Evolutionary conservation across 2,329 filamentous ascomycete genomes (phyloP).

Genomic region (Talaromyces rugulosus): DNA sequence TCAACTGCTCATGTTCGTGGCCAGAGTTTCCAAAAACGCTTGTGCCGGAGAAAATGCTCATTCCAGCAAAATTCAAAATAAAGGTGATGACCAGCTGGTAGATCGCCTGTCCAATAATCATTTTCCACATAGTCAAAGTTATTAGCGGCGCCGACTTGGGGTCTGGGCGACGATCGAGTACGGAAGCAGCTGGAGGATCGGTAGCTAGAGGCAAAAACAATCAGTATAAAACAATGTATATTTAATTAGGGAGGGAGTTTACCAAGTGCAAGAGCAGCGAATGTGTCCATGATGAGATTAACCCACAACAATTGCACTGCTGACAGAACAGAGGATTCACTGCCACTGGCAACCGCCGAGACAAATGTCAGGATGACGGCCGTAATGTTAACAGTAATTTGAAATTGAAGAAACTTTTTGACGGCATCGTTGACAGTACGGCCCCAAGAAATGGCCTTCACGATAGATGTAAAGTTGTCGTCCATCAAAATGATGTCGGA

Average conservation of each 20-base stretch:
- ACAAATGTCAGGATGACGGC: slow-evolving; percentile 63
- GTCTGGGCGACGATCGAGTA: slow-evolving; percentile 52
- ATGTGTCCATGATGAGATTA: slow-evolving; percentile 67
- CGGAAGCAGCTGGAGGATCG: slow-evolving; percentile 55
- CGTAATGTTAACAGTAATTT: slow-evolving; percentile 60
- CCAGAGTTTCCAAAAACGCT: slow-evolving; percentile 27
- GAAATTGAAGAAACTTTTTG: slow-evolving; percentile 62
- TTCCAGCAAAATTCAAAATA: slow-evolving; percentile 44
- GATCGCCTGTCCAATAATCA: slow-evolving; percentile 42
- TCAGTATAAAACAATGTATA: slow-evolving; percentile 1
- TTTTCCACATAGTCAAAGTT: slow-evolving; percentile 45
- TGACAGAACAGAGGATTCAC: slow-evolving; percentile 58
- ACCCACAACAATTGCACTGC: slow-evolving; percentile 67
- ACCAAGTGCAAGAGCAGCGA: slow-evolving; percentile 58
- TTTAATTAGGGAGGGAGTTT: slow-evolving; percentile 3
- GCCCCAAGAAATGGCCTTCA: slow-evolving; percentile 78
- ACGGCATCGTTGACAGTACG: slow-evolving; percentile 72
- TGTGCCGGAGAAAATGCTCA: slow-evolving; percentile 30
- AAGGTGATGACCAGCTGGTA: slow-evolving; percentile 41
- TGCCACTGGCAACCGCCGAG: slow-evolving; percentile 55
- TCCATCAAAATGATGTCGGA: slow-evolving; percentile 85
- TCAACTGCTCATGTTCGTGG: slow-evolving; percentile 21
- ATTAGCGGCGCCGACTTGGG: slow-evolving; percentile 44
- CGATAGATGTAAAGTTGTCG: slow-evolving; percentile 82
- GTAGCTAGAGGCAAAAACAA: slow-evolving; percentile 43